A percentile compares a stretch with the other conserved stretches of the same genome.
Conservation (phyloP, 2,329 filamentous ascomycete species). For the Colletotrichum sp. region DNA sequence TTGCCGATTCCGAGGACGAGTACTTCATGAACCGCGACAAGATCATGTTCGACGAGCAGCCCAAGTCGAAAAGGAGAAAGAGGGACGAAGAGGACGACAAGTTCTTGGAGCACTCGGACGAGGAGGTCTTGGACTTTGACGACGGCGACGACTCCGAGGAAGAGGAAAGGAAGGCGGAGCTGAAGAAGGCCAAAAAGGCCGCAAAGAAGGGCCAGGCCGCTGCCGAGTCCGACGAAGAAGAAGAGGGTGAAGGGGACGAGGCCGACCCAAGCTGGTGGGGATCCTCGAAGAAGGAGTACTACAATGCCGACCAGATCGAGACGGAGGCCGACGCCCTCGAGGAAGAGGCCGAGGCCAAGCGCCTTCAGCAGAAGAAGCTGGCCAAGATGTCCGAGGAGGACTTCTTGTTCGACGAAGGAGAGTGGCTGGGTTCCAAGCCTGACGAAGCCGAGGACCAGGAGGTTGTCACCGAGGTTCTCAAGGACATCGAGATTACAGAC, state of each 20-base stretch:
- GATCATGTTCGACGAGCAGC: slow-evolving; percentile 83
- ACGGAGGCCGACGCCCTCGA: slow-evolving; percentile 77
- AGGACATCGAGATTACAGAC: slow-evolving; percentile 80
- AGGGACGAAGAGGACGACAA: slow-evolving; percentile 71
- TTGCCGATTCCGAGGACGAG: slow-evolving; percentile 93
- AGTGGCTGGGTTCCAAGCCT: slow-evolving; percentile 73
- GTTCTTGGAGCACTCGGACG: slow-evolving; percentile 65
- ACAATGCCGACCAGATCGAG: slow-evolving; percentile 79
- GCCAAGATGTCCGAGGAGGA: slow-evolving; percentile 89
- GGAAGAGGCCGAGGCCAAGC: slow-evolving; percentile 88
- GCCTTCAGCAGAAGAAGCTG: slow-evolving; percentile 89
- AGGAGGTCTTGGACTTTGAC: slow-evolving; percentile 59
- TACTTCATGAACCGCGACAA: slow-evolving; percentile 88
- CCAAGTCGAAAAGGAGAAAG: slow-evolving; percentile 77
- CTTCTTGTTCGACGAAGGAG: slow-evolving; percentile 89
- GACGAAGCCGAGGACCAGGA: slow-evolving; percentile 57
- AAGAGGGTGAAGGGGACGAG: slow-evolving; percentile 57
- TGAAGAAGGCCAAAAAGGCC: slow-evolving; percentile 28
- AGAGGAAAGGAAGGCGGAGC: slow-evolving; percentile 34
- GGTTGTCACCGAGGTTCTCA: slow-evolving; percentile 85
- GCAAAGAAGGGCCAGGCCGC: slow-evolving; percentile 37
- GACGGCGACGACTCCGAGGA: slow-evolving; percentile 48
- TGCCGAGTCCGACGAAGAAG: slow-evolving; percentile 41
- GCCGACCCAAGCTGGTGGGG: slow-evolving; percentile 81
- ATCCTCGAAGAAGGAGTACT: slow-evolving; percentile 87